Evolutionary conservation across 2,329 filamentous ascomycete species (phyloP).

Genomic region (Venturia carpophila): DNA sequence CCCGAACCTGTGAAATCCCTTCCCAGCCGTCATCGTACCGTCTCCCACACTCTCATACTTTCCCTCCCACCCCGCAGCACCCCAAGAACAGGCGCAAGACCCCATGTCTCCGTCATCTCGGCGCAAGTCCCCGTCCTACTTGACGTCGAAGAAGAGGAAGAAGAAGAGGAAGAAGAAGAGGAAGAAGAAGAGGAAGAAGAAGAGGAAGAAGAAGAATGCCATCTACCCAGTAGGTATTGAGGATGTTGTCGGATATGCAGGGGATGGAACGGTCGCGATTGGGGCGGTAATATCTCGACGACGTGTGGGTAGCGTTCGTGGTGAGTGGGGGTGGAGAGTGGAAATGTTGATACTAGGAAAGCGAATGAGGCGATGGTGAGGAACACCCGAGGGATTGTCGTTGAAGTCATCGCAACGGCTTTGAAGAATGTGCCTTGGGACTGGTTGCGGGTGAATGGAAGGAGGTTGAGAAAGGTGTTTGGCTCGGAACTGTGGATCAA

Average conservation of each 20-base stretch:
- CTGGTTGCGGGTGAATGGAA: too few relatives aligned
- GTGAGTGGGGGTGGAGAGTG: not conserved
- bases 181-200: too few relatives aligned
- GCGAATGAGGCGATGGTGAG: not conserved
- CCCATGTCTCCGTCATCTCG: not conserved
- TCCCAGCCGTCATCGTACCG: too few relatives aligned
- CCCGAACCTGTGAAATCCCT: too few relatives aligned
- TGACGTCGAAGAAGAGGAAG: too few relatives aligned
- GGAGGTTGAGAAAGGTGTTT: too few relatives aligned
- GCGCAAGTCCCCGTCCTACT: not conserved
- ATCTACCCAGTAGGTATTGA: not conserved
- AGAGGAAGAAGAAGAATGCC: too few relatives aligned
- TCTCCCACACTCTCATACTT: too few relatives aligned
- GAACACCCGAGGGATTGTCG: not conserved
- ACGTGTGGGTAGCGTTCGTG: not conserved
- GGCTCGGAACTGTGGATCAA: too few relatives aligned
- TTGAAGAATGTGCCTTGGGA: too few relatives aligned
- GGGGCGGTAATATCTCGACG: not conserved
- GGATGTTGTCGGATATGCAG: not conserved
- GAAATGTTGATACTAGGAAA: not conserved
- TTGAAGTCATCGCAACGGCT: too few relatives aligned
- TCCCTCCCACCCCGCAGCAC: not conserved
- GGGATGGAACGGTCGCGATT: not conserved
- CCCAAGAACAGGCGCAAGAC: not conserved
- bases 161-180: too few relatives aligned